Evolutionary conservation across 1,139 yeast species (phyloP).

Genomic region (Geotrichum restrictum): DNA sequence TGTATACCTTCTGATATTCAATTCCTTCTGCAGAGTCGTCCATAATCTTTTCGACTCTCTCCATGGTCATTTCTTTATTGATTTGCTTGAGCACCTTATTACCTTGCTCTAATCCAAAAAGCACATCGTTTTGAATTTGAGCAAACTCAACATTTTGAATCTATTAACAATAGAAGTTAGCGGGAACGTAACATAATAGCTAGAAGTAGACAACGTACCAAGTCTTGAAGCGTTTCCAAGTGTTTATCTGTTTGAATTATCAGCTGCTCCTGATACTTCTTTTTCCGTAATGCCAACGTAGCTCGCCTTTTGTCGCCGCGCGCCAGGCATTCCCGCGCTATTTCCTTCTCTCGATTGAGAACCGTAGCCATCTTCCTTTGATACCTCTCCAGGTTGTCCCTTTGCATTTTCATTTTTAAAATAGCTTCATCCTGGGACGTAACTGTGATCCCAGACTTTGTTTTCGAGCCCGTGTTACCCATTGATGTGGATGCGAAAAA

Average conservation of each 20-base stretch:
- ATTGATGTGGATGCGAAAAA: too few relatives aligned
- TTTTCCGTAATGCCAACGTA: constrained; percentile 64
- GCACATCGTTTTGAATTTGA: constrained; percentile 76
- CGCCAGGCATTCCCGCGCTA: constrained; percentile 57
- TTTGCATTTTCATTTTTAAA: constrained; percentile 76
- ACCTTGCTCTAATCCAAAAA: constrained; percentile 76
- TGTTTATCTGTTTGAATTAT: constrained; percentile 71
- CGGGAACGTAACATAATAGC: neutral
- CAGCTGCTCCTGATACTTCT: constrained; percentile 74
- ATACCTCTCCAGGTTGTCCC: constrained; percentile 77
- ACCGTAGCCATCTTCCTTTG: constrained; percentile 58
- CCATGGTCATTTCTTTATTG: constrained; percentile 72
- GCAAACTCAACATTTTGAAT: constrained; percentile 72
- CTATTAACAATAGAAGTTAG: constrained; percentile 8
- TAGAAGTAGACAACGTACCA: constrained; percentile 20
- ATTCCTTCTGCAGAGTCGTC: constrained; percentile 84
- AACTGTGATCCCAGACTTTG: constrained; percentile 36
- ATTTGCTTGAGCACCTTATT: constrained; percentile 67
- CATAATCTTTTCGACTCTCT: constrained; percentile 73
- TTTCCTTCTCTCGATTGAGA: constrained; percentile 52
- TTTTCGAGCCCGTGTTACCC: constrained; percentile 19
- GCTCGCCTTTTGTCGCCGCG: constrained; percentile 58
- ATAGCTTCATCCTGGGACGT: constrained; percentile 84
- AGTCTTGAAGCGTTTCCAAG: constrained; percentile 63
- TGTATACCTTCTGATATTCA: constrained; percentile 55